phyloP scores from a whole-genome alignment of 441 rosid species.

The Pelargonium australe region DNA sequence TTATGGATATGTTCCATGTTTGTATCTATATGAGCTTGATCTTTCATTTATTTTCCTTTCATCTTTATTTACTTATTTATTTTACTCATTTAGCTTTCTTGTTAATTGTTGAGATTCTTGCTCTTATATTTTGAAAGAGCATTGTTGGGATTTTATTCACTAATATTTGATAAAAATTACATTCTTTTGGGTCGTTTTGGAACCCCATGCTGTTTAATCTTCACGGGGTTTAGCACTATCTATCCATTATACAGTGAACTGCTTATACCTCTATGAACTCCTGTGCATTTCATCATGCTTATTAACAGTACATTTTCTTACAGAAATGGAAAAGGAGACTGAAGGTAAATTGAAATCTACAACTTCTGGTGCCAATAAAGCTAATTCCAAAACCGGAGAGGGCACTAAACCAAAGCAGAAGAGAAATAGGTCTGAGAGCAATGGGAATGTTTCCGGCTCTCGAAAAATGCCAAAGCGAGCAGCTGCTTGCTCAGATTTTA shows the following conservation, averaged over 20 bases:
- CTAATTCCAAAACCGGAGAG: slow-evolving; percentile 5
- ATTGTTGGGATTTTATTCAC: background rate
- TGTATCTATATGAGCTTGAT: background rate
- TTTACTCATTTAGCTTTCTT: background rate
- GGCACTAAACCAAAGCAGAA: slow-evolving; percentile 16
- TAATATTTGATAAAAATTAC: background rate
- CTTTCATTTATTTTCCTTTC: slow-evolving; percentile 3
- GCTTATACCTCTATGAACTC: background rate
- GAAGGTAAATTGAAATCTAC: slow-evolving; percentile 14
- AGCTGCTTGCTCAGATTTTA: slow-evolving; percentile 25
- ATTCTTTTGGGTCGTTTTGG: background rate
- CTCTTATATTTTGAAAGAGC: background rate
- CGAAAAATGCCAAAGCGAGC: slow-evolving; percentile 30
- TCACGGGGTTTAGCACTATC: background rate
- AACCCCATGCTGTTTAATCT: background rate
- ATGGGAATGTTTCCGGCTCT: slow-evolving; percentile 1
- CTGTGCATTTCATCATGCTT: background rate
- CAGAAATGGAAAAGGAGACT: slow-evolving; percentile 18
- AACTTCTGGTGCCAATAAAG: slow-evolving; percentile 14
- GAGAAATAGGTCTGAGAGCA: slow-evolving; percentile 16
- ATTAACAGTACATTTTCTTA: background rate
- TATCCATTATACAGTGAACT: slow-evolving; percentile 1
- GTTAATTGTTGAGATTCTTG: background rate
- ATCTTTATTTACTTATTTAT: background rate
- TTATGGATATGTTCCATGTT: background rate